A percentile compares a stretch with the other conserved stretches of the same genome.
Conservation (phyloP, 352 stramenopile genomes). For the Phytopythium ostracodes region DNA sequence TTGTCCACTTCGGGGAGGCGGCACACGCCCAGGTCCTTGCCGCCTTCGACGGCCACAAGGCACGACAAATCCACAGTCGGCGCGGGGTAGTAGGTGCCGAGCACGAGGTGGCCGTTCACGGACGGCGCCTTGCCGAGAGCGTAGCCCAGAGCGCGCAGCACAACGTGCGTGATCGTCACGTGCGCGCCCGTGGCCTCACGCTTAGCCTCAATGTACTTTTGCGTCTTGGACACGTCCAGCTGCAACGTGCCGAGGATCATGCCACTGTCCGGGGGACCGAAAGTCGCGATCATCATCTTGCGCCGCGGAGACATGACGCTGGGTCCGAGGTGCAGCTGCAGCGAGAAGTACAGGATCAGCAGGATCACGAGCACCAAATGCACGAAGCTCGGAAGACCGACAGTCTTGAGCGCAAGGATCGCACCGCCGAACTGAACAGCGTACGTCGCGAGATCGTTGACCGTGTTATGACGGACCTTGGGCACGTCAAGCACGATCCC, state of each 20-base stretch:
- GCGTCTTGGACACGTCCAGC: conserved; percentile 59
- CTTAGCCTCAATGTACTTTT: conserved; percentile 55
- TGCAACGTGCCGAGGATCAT: conserved; percentile 72
- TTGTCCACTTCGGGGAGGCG: conserved; percentile 42
- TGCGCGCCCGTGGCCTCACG: conserved; percentile 40
- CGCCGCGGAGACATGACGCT: conserved; percentile 49
- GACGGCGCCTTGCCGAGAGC: conserved; percentile 46
- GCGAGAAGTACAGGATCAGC: conserved; percentile 47
- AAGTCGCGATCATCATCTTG: conserved; percentile 73
- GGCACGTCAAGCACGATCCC: conserved; percentile 17
- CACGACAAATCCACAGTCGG: conserved; percentile 67
- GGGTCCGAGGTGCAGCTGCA: conserved; percentile 55
- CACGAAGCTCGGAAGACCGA: conserved; percentile 36
- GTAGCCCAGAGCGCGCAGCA: conserved; percentile 48
- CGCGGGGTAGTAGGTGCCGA: conserved; percentile 62
- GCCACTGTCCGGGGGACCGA: conserved; percentile 46
- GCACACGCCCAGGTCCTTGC: conserved; percentile 61
- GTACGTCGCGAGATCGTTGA: conserved; percentile 36
- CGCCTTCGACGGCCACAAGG: conserved; percentile 47
- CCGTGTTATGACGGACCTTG: conserved; percentile 24
- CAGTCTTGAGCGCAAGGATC: conserved; percentile 38
- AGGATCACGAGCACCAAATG: conserved; percentile 38
- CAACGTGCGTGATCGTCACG: conserved; percentile 69
- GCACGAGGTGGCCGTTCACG: conserved; percentile 71
- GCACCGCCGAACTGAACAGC: conserved; percentile 49